phyloP scores from a whole-genome alignment of 2,329 filamentous ascomycete genomes.

The Lecanosticta acicola region DNA sequence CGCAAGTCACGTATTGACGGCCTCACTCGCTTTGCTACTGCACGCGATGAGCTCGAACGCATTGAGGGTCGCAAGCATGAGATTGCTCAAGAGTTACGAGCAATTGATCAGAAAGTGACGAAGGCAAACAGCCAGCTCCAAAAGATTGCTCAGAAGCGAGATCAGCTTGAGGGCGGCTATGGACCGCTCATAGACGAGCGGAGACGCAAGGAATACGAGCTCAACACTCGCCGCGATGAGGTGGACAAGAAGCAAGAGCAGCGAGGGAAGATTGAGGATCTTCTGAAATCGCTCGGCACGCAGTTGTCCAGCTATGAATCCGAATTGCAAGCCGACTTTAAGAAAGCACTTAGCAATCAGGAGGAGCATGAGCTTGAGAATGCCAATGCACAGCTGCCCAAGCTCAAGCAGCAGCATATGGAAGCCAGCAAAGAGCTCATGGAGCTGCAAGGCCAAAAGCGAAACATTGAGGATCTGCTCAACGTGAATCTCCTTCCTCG shows the following conservation, averaged over 20 bases:
- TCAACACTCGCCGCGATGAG: constrained; percentile 67
- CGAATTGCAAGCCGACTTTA: constrained; percentile 81
- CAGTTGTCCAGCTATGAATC: constrained; percentile 71
- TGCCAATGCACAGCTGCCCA: constrained; percentile 63
- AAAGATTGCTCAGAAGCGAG: constrained; percentile 71
- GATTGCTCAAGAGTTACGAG: constrained; percentile 65
- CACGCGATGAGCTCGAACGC: constrained; percentile 67
- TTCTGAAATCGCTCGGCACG: constrained; percentile 55
- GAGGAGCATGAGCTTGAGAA: constrained; percentile 77
- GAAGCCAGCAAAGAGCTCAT: constrained; percentile 67
- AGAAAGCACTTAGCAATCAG: constrained; percentile 75
- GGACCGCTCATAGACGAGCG: constrained; percentile 74
- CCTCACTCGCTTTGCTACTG: constrained; percentile 67
- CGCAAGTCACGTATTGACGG: constrained; percentile 81
- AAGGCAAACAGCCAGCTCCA: constrained; percentile 75
- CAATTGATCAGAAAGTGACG: constrained; percentile 83
- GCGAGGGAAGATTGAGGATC: constrained; percentile 63
- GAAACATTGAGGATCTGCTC: constrained; percentile 77
- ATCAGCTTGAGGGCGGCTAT: constrained; percentile 74
- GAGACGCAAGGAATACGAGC: constrained; percentile 64
- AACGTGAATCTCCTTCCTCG: constrained; percentile 83
- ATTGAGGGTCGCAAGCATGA: constrained; percentile 59
- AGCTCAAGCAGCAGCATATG: constrained; percentile 70
- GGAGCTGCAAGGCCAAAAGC: constrained; percentile 74
- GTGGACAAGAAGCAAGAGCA: constrained; percentile 65